Evolutionary conservation across 2,329 filamentous ascomycete genomes (phyloP), one percentile per base, ranked within the genome.

Genomic region (Penicillium sp.): DNA sequence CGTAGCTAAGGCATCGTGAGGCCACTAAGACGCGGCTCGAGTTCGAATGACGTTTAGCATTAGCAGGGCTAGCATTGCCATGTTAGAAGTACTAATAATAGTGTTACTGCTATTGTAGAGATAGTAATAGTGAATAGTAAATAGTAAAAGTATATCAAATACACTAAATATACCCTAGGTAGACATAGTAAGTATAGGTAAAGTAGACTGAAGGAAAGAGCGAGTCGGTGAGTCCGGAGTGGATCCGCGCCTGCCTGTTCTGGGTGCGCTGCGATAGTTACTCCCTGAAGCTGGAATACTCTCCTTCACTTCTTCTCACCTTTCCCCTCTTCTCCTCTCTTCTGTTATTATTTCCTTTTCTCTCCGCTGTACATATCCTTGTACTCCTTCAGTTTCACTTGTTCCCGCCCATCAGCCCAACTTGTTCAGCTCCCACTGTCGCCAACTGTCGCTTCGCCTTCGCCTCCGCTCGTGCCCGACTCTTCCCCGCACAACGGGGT

Each of bases 401-500:
- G n/a, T n/a, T n/a, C n/a, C n/a, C n/a, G n/a, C 2, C 21, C 6
- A 13, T 36, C 51, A 37, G 39, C 49, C 23, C 39, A 37, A 16
- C 36, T 43, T 40, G 23, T 28, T 50, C 23, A 44, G 24, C 46
- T 18, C 31, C 16, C 18, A 7, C 4, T 42, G 19, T 29, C 42
- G 52, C n/a, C n/a, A n/a, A n/a, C n/a, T n/a, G n/a, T n/a, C 29
- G 43, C 52, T 48, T 43, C 51, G 19, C 13, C 44, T 14, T n/a
- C 19, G 28, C 19, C 52, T 39, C 53, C 51, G 45, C 49, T 39
- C 19, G 18, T 43, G 31, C 44, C 40, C 42, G 42, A 45, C 16
- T 45, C 42, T 51, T 54, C 31, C 47, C 52, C 51, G 51, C 51
- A 44, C 36, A 58, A 28, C 19, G 36, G 36, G 60, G 58, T 43